Evolutionary conservation across 805 yeast genomes (phyloP), one percentile per base, ranked within the genome.

Genomic region (Priceomyces melissophilus): DNA sequence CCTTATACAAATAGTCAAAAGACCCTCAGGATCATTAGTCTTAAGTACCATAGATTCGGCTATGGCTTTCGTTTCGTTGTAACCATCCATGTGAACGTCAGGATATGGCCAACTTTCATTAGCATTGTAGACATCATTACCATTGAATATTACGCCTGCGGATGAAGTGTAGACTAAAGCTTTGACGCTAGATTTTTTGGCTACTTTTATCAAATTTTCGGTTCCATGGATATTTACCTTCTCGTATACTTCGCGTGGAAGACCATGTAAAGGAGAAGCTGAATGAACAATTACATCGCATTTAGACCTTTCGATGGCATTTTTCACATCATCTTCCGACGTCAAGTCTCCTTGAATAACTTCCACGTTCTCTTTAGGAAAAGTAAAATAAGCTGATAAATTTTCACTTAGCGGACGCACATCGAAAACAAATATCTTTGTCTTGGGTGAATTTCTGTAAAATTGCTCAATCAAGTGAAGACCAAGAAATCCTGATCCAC

Each of bases 131-230:
- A 93, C 73, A 56, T 91, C 96, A 45, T 80, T 84, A n/a, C 99
- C 99, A 59, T 91, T 87, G 70, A 93, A 93, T 26, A 90, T 84
- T 20, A 93, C 99, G 49, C 99, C 97, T 0, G 99, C 98, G 2
- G 96, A 87, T 0, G 97, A 90, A 1, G 99, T 93, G 67, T 90
- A 93, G 2, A 93, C 95, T 30, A 93, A 69, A 0, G 90, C 91
- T 45, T 74, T 75, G 7, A 81, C 73, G 9, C 62, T 60, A 34
- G 67, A 54, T 35, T 66, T 68, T 50, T 77, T 70, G 34, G 90
- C 80, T 37, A 82, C 83, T 35, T 76, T 68, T 31, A 91, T 65
- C 28, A 93, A 75, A 46, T 82, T 87, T 42, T 71, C 67, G 1
- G 99, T 93, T 32, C 99, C 99, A 35, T 79, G 76, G 25, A 93